Evolutionary conservation across 139 green algal genomes (phyloP).

Genomic region (Chlorella sp.): DNA sequence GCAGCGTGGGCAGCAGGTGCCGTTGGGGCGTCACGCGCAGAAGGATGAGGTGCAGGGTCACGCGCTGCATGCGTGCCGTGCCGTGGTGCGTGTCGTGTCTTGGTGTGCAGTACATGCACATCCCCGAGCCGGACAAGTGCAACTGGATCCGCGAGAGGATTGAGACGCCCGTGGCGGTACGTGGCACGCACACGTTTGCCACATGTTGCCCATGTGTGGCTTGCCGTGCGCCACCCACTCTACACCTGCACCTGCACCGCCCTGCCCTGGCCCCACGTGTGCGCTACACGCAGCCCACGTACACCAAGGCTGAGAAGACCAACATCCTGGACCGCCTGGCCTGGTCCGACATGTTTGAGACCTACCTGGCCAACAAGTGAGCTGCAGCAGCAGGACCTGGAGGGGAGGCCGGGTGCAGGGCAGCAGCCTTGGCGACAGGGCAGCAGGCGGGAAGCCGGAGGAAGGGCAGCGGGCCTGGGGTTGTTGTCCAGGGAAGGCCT

Average conservation of each 20-base stretch:
- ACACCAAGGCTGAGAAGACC: constrained; percentile 62
- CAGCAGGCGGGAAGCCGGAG: no score
- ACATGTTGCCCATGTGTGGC: no score
- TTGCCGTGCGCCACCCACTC: no score
- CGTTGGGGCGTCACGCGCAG: no score
- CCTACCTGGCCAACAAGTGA: constrained; percentile 93
- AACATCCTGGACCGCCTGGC: constrained; percentile 90
- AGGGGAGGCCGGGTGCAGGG: background rate
- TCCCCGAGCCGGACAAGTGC: constrained; percentile 84
- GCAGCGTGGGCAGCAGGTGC: no score
- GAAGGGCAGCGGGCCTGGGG: no score
- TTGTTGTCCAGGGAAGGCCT: no score
- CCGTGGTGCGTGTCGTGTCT: no score
- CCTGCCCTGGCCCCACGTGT: background rate
- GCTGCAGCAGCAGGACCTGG: background rate
- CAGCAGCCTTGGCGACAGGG: no score
- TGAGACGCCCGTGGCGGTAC: constrained; percentile 54
- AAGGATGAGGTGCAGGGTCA: no score
- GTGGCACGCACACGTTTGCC: background rate
- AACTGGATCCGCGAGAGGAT: constrained; percentile 94
- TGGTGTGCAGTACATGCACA: constrained; percentile 97
- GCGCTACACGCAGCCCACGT: constrained; percentile 24
- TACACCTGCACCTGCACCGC: no score
- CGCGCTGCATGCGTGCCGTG: no score
- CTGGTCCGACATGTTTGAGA: constrained; percentile 95